These are phyloP conservation scores for Colletotrichum filicis DNA, from an alignment of 2,329 filamentous ascomycete species.

Conservation along the genomic window DNA sequence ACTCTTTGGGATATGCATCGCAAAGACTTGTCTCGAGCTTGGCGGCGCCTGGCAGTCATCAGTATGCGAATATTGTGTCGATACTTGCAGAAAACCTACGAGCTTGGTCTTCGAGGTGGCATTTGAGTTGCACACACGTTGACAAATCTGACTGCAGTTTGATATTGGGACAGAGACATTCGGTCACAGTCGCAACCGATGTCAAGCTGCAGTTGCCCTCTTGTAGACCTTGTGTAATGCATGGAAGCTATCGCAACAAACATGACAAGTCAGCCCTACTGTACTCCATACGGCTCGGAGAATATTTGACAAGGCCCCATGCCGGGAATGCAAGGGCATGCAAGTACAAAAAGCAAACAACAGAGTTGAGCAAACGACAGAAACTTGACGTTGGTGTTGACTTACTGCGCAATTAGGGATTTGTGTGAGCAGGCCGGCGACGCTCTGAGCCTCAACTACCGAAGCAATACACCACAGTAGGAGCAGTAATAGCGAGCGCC, in stretches of 20 bases:
- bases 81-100: neutral
- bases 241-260: slow-evolving; percentile 22
- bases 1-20: slow-evolving; percentile 37
- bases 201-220: slow-evolving; percentile 34
- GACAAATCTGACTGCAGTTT: slow-evolving; percentile 31
- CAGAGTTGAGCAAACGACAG: neutral
- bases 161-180: slow-evolving; percentile 36
- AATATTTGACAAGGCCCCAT: neutral
- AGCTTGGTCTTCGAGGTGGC: slow-evolving; percentile 35
- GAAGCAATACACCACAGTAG: neutral
- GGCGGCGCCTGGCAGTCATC: neutral
- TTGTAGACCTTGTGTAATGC: slow-evolving; percentile 13
- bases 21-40: slow-evolving; percentile 30
- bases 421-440: slow-evolving; percentile 6
- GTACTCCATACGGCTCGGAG: neutral
- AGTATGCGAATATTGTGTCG: neutral
- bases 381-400: neutral
- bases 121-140: slow-evolving; percentile 36
- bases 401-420: slow-evolving; percentile 27
- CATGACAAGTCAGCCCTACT: slow-evolving; percentile 17
- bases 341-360: neutral
- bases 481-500: slow-evolving; percentile 15
- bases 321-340: neutral
- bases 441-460: slow-evolving; percentile 19
- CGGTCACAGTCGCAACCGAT: slow-evolving; percentile 22